These are phyloP conservation scores for Rutstroemia sp. DNA, from an alignment of 2,329 filamentous ascomycete genomes.

Conservation along the genomic window DNA sequence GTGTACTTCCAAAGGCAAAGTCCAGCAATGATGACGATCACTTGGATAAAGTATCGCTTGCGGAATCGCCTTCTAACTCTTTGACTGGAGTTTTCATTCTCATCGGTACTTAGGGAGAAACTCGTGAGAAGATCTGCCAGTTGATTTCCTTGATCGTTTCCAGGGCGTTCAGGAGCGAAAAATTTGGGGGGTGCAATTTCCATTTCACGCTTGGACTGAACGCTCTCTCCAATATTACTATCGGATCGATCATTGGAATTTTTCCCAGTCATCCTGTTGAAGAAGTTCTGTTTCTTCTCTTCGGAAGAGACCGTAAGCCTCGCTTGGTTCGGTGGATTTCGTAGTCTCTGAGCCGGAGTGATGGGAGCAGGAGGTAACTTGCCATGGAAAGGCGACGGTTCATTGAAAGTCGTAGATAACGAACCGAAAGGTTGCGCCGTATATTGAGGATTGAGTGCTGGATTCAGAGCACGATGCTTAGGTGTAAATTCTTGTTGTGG, in stretches of 20 bases:
- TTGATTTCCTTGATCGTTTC: conserved; percentile 13
- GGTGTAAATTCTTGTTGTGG: conserved; percentile 29
- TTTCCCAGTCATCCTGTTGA: conserved; percentile 28
- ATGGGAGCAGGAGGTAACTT: conserved; percentile 62
- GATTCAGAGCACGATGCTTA: conserved; percentile 49
- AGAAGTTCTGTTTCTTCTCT: conserved; percentile 44
- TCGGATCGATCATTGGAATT: not conserved
- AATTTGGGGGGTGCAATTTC: conserved; percentile 9
- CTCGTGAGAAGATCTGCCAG: conserved; percentile 17
- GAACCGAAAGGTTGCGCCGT: conserved; percentile 29
- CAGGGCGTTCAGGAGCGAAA: conserved; percentile 14
- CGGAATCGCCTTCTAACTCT: not conserved
- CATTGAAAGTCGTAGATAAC: not conserved
- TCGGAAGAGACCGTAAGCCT: conserved; percentile 40
- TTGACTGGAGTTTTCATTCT: not conserved
- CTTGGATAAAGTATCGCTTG: conserved; percentile 8
- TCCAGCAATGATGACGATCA: conserved; percentile 8
- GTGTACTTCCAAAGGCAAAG: conserved; percentile 15
- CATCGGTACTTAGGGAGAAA: conserved; percentile 15
- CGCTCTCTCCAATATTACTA: not conserved
- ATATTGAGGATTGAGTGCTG: conserved; percentile 32
- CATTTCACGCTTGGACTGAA: not conserved
- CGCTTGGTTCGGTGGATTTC: conserved; percentile 53
- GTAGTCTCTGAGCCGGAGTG: conserved; percentile 53
- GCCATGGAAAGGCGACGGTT: conserved; percentile 54